Evolutionary conservation across 352 stramenopile genomes (phyloP), one percentile per base, ranked within the genome.

Genomic region (Phytopythium delawarense): DNA sequence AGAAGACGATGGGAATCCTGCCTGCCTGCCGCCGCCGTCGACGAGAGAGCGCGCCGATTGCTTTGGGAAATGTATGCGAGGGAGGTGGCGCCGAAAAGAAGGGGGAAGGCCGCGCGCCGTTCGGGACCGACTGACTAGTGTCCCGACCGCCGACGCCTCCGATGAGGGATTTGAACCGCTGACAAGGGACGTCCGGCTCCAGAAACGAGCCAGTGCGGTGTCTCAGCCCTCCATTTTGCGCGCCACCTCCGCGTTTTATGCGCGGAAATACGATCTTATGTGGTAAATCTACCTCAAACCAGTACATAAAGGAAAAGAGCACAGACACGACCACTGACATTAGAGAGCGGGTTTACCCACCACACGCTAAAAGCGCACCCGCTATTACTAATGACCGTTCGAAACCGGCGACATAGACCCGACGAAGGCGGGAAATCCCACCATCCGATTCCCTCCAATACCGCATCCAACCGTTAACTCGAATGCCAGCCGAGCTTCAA

Each of bases 61-160:
- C 42, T 48, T 48, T 48, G 42, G 42, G 15, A 48, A 48, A 48
- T 48, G 42, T 48, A 48, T 48, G 42, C 34, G 34, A 4, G 0
- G 7, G 34, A 39, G 34, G 34, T 12, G 1, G 34, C 34, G 34
- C 34, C 34, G 11, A 4, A 55, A 55, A 34, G 48, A 34, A 54
- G 25, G 48, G 48, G 16, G 30, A 40, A 21, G 4, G 4, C 8
- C 34, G 9, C 50, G 13, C 2, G 13, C 6, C 18, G n/a, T 59
- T 57, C 58, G 58, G 62, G 57, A 69, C 42, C n/a, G 28, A 66
- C 68, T 72, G 68, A 69, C 68, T 75, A 71, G 35, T 69, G 64
- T 74, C 64, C 67, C 67, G 56, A 49, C 64, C 58, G 25, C 39
- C 2, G n/a, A 40, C 4, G 23, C 6, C 1, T 44, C 20, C 12